phyloP scores from a whole-genome alignment of 345 rosid species.

The Mercurialis annua region DNA sequence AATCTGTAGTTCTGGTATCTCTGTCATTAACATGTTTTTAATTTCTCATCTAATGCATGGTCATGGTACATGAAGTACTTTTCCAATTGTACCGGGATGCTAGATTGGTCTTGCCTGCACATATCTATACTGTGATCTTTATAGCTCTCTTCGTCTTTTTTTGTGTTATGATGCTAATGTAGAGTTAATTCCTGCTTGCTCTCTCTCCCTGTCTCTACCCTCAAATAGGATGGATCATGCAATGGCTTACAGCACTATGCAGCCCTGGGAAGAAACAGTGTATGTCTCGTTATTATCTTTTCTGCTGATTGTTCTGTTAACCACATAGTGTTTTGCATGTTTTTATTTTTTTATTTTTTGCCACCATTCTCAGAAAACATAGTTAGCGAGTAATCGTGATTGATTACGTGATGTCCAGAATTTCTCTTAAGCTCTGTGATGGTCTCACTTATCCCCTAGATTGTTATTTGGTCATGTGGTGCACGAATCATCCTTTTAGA shows the following conservation, averaged over 20 bases:
- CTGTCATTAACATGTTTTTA: neutral
- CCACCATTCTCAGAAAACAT: neutral
- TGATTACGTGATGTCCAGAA: neutral
- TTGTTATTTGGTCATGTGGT: neutral
- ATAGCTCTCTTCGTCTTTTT: neutral
- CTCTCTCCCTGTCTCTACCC: neutral
- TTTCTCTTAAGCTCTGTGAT: neutral
- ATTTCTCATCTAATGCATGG: neutral
- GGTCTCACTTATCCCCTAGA: neutral
- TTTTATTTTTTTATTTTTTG: neutral
- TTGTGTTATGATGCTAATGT: slow-evolving; percentile 2
- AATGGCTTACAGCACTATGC: slow-evolving; percentile 99
- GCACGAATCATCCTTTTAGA: neutral
- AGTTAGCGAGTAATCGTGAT: neutral
- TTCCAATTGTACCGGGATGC: neutral
- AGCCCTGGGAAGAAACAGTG: slow-evolving; percentile 94
- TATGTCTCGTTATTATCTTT: slow-evolving; percentile 33
- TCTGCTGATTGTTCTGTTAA: neutral
- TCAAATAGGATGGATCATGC: slow-evolving; percentile 90
- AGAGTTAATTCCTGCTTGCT: neutral
- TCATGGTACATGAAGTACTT: neutral
- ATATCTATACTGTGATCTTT: neutral
- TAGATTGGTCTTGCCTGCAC: slow-evolving; percentile 6
- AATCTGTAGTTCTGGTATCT: neutral
- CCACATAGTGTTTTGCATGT: neutral